phyloP scores from a whole-genome alignment of 129 eudicot genomes.

The Escallonia rubra region DNA sequence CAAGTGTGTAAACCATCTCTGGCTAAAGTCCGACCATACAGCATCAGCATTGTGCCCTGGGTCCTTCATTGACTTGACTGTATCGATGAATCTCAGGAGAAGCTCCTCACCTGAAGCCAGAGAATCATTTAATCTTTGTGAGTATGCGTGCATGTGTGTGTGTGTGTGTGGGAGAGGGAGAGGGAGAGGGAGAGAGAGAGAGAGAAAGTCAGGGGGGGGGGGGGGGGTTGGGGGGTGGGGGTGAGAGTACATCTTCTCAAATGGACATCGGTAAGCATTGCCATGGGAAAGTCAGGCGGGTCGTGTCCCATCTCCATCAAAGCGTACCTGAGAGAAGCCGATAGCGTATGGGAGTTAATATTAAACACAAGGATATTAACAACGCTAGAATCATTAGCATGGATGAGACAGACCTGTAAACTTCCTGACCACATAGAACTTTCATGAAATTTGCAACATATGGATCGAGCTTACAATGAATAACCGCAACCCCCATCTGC shows the following conservation, averaged over 20 bases:
- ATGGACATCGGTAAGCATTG: conserved; percentile 71
- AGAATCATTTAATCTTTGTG: background rate
- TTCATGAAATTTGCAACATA: conserved; percentile 77
- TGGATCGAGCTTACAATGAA: conserved; percentile 73
- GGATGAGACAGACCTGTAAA: conserved; percentile 34
- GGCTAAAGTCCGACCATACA: conserved; percentile 82
- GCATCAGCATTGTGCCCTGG: conserved; percentile 34
- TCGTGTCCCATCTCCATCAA: conserved; percentile 84
- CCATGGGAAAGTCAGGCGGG: conserved; percentile 70
- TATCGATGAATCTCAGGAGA: conserved; percentile 47
- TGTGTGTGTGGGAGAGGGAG: background rate
- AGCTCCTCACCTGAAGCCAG: conserved; percentile 48
- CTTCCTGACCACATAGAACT: conserved; percentile 74
- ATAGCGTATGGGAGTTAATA: background rate
- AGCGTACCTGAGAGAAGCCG: conserved; percentile 52
- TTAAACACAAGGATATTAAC: background rate
- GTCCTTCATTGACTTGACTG: conserved; percentile 17
- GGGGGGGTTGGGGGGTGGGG: background rate
- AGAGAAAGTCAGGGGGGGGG: background rate
- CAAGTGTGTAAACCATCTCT: conserved; percentile 72
- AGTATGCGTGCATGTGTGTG: background rate
- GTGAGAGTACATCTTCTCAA: conserved; percentile 45
- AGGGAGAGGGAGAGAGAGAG: background rate
- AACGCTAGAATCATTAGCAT: background rate
- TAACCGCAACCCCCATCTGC: conserved; percentile 71